phyloP scores from a whole-genome alignment of 164 flowering plant genomes.

The Macadamia tetraphylla region DNA sequence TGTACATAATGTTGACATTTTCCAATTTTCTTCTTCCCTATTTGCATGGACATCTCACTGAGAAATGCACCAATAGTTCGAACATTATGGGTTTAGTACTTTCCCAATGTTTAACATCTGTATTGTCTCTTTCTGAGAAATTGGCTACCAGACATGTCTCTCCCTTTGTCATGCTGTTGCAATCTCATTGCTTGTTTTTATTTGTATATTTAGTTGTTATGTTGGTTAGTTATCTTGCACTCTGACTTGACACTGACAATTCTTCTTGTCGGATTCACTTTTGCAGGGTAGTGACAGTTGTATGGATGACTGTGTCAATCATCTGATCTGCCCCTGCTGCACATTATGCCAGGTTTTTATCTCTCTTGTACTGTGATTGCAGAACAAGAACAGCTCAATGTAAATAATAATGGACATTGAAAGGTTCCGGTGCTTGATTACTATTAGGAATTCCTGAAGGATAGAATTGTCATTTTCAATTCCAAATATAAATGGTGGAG shows the following conservation, averaged over 20 bases:
- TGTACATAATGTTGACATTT: too few relatives aligned
- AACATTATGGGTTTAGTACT: too few relatives aligned
- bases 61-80: too few relatives aligned
- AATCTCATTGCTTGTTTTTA: neutral
- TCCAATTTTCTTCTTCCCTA: too few relatives aligned
- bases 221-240: too few relatives aligned
- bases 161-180: neutral
- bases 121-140: neutral
- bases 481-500: too few relatives aligned
- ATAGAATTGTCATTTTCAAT: neutral
- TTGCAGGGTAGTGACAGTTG: constrained; percentile 68
- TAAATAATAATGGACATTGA: neutral
- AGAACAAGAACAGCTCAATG: neutral
- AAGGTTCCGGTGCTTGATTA: too few relatives aligned
- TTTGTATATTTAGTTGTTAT: neutral
- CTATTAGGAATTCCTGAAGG: neutral
- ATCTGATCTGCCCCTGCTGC: constrained; percentile 78
- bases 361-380: neutral
- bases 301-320: constrained; percentile 71
- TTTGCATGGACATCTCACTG: too few relatives aligned
- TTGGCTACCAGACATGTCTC: neutral
- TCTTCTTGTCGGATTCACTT: constrained; percentile 7
- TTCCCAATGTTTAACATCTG: too few relatives aligned
- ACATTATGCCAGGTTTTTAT: constrained; percentile 57
- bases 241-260: neutral